These are phyloP conservation scores for Yarrowia sp. DNA, from an alignment of 805 yeast genomes.

Conservation along the genomic window DNA sequence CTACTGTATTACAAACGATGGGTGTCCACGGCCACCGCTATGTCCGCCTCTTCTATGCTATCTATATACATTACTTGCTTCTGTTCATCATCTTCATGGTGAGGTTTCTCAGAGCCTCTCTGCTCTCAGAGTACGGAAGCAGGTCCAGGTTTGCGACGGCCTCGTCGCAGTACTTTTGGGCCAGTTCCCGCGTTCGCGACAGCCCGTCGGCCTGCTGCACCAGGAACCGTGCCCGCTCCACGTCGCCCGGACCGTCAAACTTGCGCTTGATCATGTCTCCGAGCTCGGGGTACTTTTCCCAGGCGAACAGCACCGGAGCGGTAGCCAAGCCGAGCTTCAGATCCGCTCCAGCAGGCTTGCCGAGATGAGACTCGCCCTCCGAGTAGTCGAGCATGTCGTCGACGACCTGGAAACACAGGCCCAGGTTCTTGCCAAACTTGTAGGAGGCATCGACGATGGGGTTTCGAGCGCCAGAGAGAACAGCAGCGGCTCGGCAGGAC, in stretches of 20 bases:
- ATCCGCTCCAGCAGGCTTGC: slow-evolving; percentile 97
- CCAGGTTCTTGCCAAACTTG: slow-evolving; percentile 90
- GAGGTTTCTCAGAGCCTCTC: slow-evolving; percentile 83
- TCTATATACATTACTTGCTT: slow-evolving; percentile 57
- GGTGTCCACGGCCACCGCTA: no score
- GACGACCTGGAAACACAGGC: slow-evolving; percentile 93
- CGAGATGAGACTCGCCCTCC: slow-evolving; percentile 80
- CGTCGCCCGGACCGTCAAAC: slow-evolving; percentile 81
- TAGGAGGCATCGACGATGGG: slow-evolving; percentile 83
- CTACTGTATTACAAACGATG: no score
- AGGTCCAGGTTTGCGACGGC: slow-evolving; percentile 72
- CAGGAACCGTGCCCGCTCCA: slow-evolving; percentile 76
- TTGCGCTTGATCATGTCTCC: slow-evolving; percentile 86
- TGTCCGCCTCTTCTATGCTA: background rate
- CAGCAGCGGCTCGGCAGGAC: slow-evolving; percentile 91
- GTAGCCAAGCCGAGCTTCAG: slow-evolving; percentile 93
- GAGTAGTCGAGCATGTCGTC: slow-evolving; percentile 97
- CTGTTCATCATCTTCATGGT: slow-evolving; percentile 86
- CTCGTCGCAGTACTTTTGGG: slow-evolving; percentile 74
- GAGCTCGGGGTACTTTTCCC: slow-evolving; percentile 85
- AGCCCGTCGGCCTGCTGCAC: slow-evolving; percentile 79
- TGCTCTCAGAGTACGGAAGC: slow-evolving; percentile 87
- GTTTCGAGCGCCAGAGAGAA: slow-evolving; percentile 82
- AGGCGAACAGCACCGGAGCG: slow-evolving; percentile 93
- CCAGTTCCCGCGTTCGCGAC: slow-evolving; percentile 74